Evolutionary conservation across 2,329 filamentous ascomycete genomes (phyloP), one percentile per base, ranked within the genome.

Genomic region (Aspergillus quadrilineatus): DNA sequence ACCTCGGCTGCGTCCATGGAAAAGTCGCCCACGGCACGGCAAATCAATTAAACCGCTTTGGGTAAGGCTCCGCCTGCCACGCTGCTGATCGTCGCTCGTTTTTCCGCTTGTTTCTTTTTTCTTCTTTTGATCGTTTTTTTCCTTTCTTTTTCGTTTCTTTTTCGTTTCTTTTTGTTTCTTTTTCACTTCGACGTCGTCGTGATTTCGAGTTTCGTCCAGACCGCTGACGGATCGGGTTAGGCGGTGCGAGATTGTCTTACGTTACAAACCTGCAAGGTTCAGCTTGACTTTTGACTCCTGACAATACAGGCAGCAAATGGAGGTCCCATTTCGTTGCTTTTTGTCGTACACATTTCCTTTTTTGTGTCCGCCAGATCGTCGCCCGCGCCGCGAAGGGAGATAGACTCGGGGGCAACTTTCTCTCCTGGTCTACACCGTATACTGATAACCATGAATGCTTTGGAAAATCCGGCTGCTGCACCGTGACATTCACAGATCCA

Each of bases 61-160:
- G 50, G 60, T 56, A 59, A 57, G 50, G 58, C 39, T 26, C 55
- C 52, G 51, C 28, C 58, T 60, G 61, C 60, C 61, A 62, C 52
- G 60, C 53, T 37, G 58, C 52, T 56, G 61, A 63, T 63, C 61
- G 59, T 46, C 52, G 9, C 42, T 17, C 26, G 39, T 46, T 53
- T 51, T 51, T 47, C 45, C 22, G 22, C 22, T 22, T 22, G 22
- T 22, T 22, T 22, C 22, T 22, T 22, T 22, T 22, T 22, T 22
- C 22, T 22, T 22, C 22, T 22, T 22, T 22, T 22, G 1, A 22
- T 22, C 22, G 22, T 46, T 44, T 49, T 29, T 30, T 26, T 30
- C 8, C 22, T 42, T n/a, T n/a, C 32, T 43, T 50, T 34, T 26
- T 30, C 8, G 30, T 42, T n/a, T n/a, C 32, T 43, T 50, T 34